Base-by-base conservation (phyloP, 164 flowering plant genomes). In the Macadamia integrifolia region DNA sequence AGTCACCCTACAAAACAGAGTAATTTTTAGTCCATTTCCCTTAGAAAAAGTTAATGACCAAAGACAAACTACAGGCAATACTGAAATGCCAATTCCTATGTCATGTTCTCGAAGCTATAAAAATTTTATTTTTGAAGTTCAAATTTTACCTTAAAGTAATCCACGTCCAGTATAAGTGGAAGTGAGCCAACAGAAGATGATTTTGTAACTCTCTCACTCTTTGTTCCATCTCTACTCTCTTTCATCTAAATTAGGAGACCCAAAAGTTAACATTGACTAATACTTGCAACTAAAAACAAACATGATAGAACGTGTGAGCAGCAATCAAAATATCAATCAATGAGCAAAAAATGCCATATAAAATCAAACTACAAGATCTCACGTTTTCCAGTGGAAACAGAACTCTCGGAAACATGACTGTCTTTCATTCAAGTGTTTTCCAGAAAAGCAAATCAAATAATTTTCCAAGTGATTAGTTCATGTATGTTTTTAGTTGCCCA, bases 121-220 rank as follows among this genome's bases (percentile, higher is more conserved):
- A n/a, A 18, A 30, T 29, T 23, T 18, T 9, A 1, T 28, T 18
- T 12, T 14, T 17, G 31, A 15, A n/a, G 9, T 43, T 29, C 14
- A 48, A 14, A 53, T 31, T 46, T 68, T 77, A 92, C 99, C 99
- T 94, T 94, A 65, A 94, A 94, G 73, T 94, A 97, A 15, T 90
- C 97, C 9, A 90, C 72, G 75, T 90, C 92, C 13, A 94, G 83
- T 73, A 90, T 88, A 68, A 92, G 89, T 10, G 98, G 96, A 50
- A 81, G 71, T 49, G 93, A 35, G 40, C 40, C 40, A 35, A 35
- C 40, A 35, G 40, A 76, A 14, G 87, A 75, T 13, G 89, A 56
- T 62, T 79, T 86, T 30, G 83, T 53, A 62, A 29, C 44, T 61
- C 49, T 78, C 10, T 70, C 81, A 0, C 65, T 77, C 80, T 65